Percentiles rank a stretch among this genome's conserved stretches.
phyloP scores from a whole-genome alignment of 352 stramenopile genomes.

The Thalassiosira exigua region DNA sequence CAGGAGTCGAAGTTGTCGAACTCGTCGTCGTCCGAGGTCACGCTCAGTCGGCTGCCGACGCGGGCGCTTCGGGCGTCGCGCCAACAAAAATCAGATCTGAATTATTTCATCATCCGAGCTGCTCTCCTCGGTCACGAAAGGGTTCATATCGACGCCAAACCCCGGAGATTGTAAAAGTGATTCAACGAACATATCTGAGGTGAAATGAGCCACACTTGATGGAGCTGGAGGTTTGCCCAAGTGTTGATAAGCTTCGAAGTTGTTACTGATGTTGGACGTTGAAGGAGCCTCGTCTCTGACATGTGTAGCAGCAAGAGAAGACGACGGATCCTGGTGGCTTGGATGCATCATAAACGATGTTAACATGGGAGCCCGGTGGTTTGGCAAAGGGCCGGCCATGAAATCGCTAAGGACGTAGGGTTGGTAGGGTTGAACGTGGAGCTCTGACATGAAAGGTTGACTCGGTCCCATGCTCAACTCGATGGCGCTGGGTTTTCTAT shows the following conservation, averaged over 20 bases:
- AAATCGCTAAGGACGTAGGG: background rate
- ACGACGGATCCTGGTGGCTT: no score
- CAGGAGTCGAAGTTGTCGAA: no score
- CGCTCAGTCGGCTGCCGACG: no score
- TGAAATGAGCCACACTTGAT: background rate
- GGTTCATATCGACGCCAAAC: background rate
- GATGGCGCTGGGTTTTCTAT: slow-evolving; percentile 12
- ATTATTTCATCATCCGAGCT: background rate
- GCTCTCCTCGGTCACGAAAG: background rate
- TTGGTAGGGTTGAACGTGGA: background rate
- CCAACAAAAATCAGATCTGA: background rate
- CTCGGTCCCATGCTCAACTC: slow-evolving; percentile 6
- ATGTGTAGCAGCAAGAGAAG: background rate
- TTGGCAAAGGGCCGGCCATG: no score
- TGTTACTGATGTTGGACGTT: slow-evolving; percentile 8
- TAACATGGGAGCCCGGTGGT: no score
- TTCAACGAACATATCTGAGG: slow-evolving; percentile 25
- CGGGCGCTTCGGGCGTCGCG: no score
- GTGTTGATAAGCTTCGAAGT: background rate
- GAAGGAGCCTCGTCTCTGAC: background rate
- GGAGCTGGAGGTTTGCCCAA: slow-evolving; percentile 10
- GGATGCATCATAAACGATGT: no score
- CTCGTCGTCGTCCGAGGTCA: no score
- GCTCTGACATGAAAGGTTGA: background rate
- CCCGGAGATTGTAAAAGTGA: slow-evolving; percentile 17